These are phyloP conservation scores for Benincasa hispida DNA, from an alignment of 306 rosid genomes.

Conservation along the genomic window DNA sequence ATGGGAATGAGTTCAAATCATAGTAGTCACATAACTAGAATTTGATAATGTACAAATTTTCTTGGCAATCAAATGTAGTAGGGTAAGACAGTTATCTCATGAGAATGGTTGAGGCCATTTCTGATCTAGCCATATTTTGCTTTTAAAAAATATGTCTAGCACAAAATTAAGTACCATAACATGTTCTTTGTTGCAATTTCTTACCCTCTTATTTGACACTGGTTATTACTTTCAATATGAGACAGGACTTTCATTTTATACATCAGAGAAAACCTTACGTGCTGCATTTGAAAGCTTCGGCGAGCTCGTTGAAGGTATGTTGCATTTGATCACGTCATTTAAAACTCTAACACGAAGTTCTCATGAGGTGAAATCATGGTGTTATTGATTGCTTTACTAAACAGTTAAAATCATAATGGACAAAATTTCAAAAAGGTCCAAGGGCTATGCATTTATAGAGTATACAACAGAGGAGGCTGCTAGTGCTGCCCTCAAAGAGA, in stretches of 20 bases:
- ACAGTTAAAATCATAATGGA: constrained; percentile 78
- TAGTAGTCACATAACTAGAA: neutral
- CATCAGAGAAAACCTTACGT: constrained; percentile 74
- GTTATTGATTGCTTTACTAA: constrained; percentile 14
- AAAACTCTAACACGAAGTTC: neutral
- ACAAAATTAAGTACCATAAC: neutral
- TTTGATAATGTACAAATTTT: neutral
- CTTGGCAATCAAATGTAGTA: neutral
- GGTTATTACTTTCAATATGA: neutral
- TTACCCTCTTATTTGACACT: neutral
- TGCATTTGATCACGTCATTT: neutral
- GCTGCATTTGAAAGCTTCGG: constrained; percentile 79
- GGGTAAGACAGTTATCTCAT: neutral
- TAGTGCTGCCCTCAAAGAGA: constrained; percentile 65
- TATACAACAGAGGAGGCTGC: constrained; percentile 84
- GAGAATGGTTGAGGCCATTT: neutral
- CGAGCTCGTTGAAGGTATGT: constrained; percentile 66
- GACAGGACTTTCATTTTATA: constrained; percentile 54
- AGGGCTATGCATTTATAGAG: constrained; percentile 84
- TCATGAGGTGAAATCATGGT: constrained; percentile 3
- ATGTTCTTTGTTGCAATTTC: too few species aligned
- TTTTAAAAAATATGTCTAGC: neutral
- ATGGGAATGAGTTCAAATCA: too few species aligned
- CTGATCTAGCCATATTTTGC: too few species aligned
- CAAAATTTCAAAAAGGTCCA: constrained; percentile 90